Percentiles rank a stretch among this genome's conserved stretches.
These are phyloP conservation scores for Grosmannia serpens DNA, from an alignment of 2,329 filamentous ascomycete genomes.

Conservation along the genomic window DNA sequence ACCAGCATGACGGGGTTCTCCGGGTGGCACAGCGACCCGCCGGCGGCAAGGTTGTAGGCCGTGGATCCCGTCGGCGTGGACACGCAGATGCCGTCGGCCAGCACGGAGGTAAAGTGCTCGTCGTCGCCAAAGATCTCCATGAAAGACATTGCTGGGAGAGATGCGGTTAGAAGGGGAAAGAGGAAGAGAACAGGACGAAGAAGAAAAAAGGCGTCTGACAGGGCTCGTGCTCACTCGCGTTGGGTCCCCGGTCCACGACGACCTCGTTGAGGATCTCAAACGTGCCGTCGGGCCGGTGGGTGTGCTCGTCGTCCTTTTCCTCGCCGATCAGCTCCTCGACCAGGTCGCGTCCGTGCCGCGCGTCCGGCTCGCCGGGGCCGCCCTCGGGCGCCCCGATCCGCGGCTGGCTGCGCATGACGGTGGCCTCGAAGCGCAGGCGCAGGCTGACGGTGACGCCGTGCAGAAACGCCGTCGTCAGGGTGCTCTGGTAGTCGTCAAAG, in stretches of 20 bases:
- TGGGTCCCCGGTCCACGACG: constrained; percentile 90
- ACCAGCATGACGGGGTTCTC: constrained; percentile 95
- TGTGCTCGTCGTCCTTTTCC: constrained; percentile 71
- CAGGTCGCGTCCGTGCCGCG: constrained; percentile 43
- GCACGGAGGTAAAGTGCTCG: constrained; percentile 86
- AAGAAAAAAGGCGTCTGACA: neutral
- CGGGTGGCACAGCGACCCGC: constrained; percentile 89
- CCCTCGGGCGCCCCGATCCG: neutral
- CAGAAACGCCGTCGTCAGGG: constrained; percentile 58
- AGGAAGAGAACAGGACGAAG: neutral
- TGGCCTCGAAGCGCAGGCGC: constrained; percentile 82
- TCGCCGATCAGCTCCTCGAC: constrained; percentile 86
- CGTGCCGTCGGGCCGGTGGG: constrained; percentile 72
- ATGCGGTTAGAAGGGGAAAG: neutral
- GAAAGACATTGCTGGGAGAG: constrained; percentile 63
- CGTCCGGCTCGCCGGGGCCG: neutral
- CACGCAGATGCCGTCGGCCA: constrained; percentile 87
- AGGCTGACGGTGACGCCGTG: constrained; percentile 84
- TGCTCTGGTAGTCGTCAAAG: constrained; percentile 62
- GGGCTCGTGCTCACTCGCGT: constrained; percentile 56
- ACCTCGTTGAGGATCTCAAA: constrained; percentile 93
- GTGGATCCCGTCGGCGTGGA: constrained; percentile 92
- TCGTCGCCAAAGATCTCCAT: constrained; percentile 92
- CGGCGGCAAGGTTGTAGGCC: constrained; percentile 89
- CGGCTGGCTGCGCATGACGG: constrained; percentile 70